A percentile compares a stretch with the other conserved stretches of the same genome.
Evolutionary conservation across 1,139 yeast species (phyloP).

Genomic region (Saccharomyces hybrid): DNA sequence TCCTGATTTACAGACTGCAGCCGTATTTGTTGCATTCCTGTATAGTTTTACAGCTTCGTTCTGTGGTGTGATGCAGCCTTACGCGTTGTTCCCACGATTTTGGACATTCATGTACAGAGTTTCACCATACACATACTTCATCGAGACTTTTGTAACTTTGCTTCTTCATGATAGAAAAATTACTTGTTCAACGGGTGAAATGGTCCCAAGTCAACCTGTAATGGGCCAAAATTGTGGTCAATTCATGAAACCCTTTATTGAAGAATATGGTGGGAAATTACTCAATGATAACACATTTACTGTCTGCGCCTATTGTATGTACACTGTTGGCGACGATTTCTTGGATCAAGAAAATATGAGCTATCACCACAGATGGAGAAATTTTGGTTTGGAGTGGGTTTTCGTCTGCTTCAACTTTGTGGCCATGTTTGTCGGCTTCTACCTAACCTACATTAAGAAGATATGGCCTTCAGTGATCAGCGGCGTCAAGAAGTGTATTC

Average conservation of each 20-base stretch:
- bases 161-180: conserved; percentile 49
- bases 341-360: conserved; percentile 38
- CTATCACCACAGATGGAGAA: conserved; percentile 47
- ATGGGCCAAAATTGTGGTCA: conserved; percentile 48
- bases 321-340: conserved; percentile 34
- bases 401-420: conserved; percentile 41
- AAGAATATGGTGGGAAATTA: conserved; percentile 34
- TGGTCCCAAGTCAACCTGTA: conserved; percentile 45
- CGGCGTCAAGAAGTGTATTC: conserved; percentile 8
- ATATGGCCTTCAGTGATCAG: conserved; percentile 20
- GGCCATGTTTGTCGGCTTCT: conserved; percentile 39
- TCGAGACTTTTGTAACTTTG: conserved; percentile 47
- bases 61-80: conserved; percentile 55
- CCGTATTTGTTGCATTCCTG: conserved; percentile 44
- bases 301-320: conserved; percentile 38
- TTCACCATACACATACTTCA: conserved; percentile 61
- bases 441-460: conserved; percentile 27
- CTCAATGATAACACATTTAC: conserved; percentile 30
- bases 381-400: conserved; percentile 47
- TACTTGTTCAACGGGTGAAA: conserved; percentile 44
- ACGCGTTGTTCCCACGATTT: conserved; percentile 47
- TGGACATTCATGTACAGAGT: conserved; percentile 62
- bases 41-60: conserved; percentile 47
- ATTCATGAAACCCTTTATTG: conserved; percentile 35
- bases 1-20: conserved; percentile 55